Percentiles rank a stretch among this genome's conserved stretches.
Evolutionary conservation across 1,284 basidiomycete genomes (phyloP).

Genomic region (Rhodotorula sp.): DNA sequence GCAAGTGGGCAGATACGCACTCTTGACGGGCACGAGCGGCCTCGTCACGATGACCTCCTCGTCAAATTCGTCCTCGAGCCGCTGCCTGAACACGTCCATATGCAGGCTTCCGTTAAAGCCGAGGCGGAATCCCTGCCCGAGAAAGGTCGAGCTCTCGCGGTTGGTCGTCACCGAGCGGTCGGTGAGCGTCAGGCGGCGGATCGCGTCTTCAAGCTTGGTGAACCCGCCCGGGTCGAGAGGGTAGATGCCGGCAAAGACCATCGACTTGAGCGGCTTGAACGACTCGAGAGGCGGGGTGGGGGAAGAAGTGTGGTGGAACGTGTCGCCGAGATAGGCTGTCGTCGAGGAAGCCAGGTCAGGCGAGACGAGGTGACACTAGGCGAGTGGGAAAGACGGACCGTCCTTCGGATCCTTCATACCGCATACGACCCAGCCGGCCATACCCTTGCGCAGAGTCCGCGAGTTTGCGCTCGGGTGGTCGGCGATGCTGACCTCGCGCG

Average conservation of each 20-base stretch:
- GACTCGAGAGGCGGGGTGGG: slow-evolving; percentile 79
- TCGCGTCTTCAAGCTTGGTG: slow-evolving; percentile 90
- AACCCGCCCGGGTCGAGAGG: slow-evolving; percentile 91
- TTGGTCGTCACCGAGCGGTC: slow-evolving; percentile 90
- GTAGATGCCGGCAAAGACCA: slow-evolving; percentile 97
- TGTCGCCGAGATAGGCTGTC: slow-evolving; percentile 88
- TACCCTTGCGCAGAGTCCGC: slow-evolving; percentile 37
- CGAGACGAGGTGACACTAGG: neutral
- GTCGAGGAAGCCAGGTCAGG: neutral
- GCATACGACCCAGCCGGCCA: slow-evolving; percentile 57
- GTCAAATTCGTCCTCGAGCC: slow-evolving; percentile 94
- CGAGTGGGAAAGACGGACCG: slow-evolving; percentile 58
- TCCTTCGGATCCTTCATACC: slow-evolving; percentile 99
- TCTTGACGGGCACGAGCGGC: slow-evolving; percentile 88
- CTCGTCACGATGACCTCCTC: slow-evolving; percentile 61
- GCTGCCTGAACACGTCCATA: slow-evolving; percentile 95
- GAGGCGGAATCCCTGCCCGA: slow-evolving; percentile 92
- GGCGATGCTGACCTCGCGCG: slow-evolving; percentile 70
- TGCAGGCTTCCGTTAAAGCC: slow-evolving; percentile 96
- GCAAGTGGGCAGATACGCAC: slow-evolving; percentile 54
- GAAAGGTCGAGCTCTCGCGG: slow-evolving; percentile 86
- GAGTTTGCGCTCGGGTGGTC: slow-evolving; percentile 16
- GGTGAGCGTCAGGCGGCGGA: slow-evolving; percentile 79
- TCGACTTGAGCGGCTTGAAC: slow-evolving; percentile 88
- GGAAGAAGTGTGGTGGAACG: slow-evolving; percentile 75